Percentiles rank a stretch among this genome's conserved stretches.
Conservation (phyloP, 2,329 filamentous ascomycete species). For the Colletotrichum tofieldiae region DNA sequence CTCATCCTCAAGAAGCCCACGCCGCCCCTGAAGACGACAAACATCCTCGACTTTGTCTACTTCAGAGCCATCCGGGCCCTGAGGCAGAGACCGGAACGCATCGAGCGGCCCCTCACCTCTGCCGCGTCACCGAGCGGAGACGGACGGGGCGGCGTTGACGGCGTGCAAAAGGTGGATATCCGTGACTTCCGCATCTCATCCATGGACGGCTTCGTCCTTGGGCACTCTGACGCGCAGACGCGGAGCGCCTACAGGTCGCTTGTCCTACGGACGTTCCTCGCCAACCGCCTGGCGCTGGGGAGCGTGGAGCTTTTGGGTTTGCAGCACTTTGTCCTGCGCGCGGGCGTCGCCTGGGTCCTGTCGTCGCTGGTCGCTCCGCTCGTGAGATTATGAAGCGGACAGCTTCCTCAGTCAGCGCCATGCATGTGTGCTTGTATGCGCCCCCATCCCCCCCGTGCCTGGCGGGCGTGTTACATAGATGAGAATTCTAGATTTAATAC, state of each 20-base stretch:
- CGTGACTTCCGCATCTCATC: slow-evolving; percentile 64
- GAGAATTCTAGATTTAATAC: background rate
- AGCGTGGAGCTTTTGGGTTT: slow-evolving; percentile 52
- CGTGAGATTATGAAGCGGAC: slow-evolving; percentile 20
- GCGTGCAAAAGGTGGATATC: slow-evolving; percentile 55
- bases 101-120: slow-evolving; percentile 60
- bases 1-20: slow-evolving; percentile 60
- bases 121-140: slow-evolving; percentile 45
- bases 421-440: background rate
- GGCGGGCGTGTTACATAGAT: background rate
- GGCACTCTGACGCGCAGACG: slow-evolving; percentile 48
- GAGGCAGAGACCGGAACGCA: slow-evolving; percentile 58
- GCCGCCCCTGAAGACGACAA: slow-evolving; percentile 53
- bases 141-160: slow-evolving; percentile 29
- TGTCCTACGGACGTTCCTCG: slow-evolving; percentile 61
- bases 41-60: slow-evolving; percentile 55
- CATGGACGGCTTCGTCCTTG: slow-evolving; percentile 66
- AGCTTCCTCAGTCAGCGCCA: slow-evolving; percentile 22
- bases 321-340: slow-evolving; percentile 52
- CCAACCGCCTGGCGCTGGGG: slow-evolving; percentile 59
- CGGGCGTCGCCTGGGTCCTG: slow-evolving; percentile 53
- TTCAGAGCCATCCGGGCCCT: slow-evolving; percentile 63
- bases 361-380: slow-evolving; percentile 39
- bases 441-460: background rate
- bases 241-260: slow-evolving; percentile 55